These are phyloP conservation scores for Helotiales sp. DNA, from an alignment of 2,329 filamentous ascomycete genomes.

Conservation along the genomic window DNA sequence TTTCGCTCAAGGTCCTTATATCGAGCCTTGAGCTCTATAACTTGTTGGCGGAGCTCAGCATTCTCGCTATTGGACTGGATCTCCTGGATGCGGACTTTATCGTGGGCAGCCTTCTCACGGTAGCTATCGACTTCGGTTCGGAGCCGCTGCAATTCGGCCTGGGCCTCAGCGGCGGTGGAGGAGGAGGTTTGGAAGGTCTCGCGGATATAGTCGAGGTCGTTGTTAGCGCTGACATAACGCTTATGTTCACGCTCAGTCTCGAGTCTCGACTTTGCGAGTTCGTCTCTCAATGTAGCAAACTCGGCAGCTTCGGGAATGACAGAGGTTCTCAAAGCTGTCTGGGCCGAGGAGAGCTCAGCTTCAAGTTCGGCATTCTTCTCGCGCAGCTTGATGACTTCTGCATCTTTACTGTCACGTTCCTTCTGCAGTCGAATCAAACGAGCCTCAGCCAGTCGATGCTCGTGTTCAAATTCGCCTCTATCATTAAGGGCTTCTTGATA, in stretches of 20 bases:
- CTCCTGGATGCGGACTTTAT: conserved; percentile 39
- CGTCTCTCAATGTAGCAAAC: conserved; percentile 48
- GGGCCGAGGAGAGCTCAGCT: conserved; percentile 38
- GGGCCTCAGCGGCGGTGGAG: conserved; percentile 27
- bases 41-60: conserved; percentile 32
- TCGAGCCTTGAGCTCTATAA: conserved; percentile 43
- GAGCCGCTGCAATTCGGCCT: conserved; percentile 28
- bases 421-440: conserved; percentile 28
- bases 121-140: conserved; percentile 28
- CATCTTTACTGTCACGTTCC: conserved; percentile 30
- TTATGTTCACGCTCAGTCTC: conserved; percentile 36
- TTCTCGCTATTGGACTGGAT: conserved; percentile 33
- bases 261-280: conserved; percentile 35
- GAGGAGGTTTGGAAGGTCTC: conserved; percentile 41
- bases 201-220: conserved; percentile 40
- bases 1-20: conserved; percentile 45
- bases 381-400: conserved; percentile 35
- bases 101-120: conserved; percentile 33
- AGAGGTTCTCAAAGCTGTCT: conserved; percentile 36
- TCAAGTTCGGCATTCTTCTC: conserved; percentile 32
- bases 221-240: conserved; percentile 23
- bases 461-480: conserved; percentile 54
- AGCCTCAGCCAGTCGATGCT: conserved; percentile 37
- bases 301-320: conserved; percentile 47
- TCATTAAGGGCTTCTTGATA: conserved; percentile 58